These are phyloP conservation scores for Butyriboletus loyo DNA, from an alignment of 768 basidiomycete genomes.

Conservation along the genomic window DNA sequence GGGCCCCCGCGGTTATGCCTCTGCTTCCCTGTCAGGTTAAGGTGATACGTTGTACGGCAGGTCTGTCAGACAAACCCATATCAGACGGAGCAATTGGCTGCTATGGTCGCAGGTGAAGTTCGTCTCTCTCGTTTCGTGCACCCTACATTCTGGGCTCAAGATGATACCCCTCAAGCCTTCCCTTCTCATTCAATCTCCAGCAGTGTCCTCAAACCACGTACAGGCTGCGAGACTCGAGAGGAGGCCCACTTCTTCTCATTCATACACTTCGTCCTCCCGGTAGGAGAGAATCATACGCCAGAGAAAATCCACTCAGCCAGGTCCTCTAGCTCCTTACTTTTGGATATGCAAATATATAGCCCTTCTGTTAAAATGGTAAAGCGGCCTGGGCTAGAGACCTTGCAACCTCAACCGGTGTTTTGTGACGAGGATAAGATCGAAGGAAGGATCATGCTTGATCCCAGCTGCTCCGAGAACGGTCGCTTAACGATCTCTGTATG, in stretches of 20 bases:
- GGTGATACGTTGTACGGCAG: conserved; percentile 24
- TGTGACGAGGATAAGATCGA: conserved; percentile 56
- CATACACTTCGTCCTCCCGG: conserved; percentile 53
- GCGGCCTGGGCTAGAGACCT: conserved; percentile 21
- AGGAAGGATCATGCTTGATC: conserved; percentile 58
- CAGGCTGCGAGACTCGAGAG: conserved; percentile 25
- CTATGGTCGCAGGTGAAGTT: neutral
- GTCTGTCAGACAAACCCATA: conserved; percentile 16
- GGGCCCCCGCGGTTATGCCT: conserved; percentile 7
- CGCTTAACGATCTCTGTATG: conserved; percentile 55
- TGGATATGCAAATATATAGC: conserved; percentile 62
- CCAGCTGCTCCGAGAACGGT: conserved; percentile 51
- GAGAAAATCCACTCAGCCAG: conserved; percentile 1
- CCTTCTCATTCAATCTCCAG: conserved; percentile 11
- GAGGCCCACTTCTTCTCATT: conserved; percentile 25
- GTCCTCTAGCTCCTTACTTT: conserved; percentile 44
- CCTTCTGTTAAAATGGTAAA: conserved; percentile 53
- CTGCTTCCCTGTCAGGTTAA: conserved; percentile 16
- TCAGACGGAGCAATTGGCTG: conserved; percentile 1
- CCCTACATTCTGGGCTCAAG: neutral
- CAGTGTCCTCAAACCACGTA: conserved; percentile 33
- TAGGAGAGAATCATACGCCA: conserved; percentile 21
- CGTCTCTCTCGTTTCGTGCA: neutral
- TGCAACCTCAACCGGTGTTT: conserved; percentile 48
- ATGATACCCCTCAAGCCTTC: conserved; percentile 23